A percentile compares a stretch with the other conserved stretches of the same genome.
phyloP scores from a whole-genome alignment of 495 filamentous ascomycete species.

The Chaetomium fimeti region DNA sequence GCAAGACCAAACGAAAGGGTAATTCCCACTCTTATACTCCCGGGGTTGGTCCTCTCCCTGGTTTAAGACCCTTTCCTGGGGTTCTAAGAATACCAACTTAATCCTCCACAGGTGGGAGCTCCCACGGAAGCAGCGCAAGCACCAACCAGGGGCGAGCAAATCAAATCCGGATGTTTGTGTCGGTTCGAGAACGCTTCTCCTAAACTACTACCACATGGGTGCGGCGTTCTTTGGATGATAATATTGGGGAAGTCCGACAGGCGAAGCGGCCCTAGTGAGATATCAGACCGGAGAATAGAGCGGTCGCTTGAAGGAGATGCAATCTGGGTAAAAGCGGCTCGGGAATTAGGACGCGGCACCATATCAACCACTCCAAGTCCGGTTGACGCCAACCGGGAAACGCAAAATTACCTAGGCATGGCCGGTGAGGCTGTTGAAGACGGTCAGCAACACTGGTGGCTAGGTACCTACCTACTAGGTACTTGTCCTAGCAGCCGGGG shows the following conservation, averaged over 20 bases:
- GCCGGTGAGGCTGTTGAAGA: too few relatives aligned
- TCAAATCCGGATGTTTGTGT: neutral
- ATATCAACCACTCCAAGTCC: too few relatives aligned
- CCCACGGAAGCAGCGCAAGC: neutral
- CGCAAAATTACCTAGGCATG: neutral
- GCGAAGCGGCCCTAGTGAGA: neutral
- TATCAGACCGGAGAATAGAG: neutral
- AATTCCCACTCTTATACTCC: neutral
- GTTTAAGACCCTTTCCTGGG: neutral
- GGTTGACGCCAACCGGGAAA: neutral
- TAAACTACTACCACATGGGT: too few relatives aligned
- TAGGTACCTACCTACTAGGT: too few relatives aligned
- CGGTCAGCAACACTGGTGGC: too few relatives aligned
- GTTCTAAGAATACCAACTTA: neutral
- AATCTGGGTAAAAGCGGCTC: conserved; percentile 36
- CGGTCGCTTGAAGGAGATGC: neutral
- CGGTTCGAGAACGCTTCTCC: neutral
- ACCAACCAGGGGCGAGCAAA: neutral
- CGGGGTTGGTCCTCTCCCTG: neutral
- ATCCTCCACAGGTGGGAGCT: neutral
- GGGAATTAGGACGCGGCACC: conserved; percentile 6
- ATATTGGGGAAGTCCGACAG: conserved; percentile 34
- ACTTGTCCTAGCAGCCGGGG: too few relatives aligned
- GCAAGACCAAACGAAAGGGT: neutral
- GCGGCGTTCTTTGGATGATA: neutral